Base-by-base conservation (phyloP, 257 asterid species). In the Leptodermis oblonga region DNA sequence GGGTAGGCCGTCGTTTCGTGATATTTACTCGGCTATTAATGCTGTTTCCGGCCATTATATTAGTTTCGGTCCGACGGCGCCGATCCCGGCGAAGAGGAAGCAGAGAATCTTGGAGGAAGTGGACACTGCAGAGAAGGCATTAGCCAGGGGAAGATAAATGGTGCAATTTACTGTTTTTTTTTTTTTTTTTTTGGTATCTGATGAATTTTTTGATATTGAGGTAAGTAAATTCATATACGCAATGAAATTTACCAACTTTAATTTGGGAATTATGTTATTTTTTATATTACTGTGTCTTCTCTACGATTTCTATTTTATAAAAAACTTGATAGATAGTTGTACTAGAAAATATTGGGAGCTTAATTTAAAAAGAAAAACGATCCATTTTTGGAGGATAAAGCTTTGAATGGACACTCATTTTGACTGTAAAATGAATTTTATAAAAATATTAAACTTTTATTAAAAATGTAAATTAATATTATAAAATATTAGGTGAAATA, bases 1-100 rank as follows among this genome's bases (percentile, higher is more conserved):
- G 60, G 96, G 92, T 5, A 82, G 96, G 79, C 59, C 90, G 12
- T 94, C 97, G 0, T 89, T 94, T 81, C 83, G 99, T 5, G 99
- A 94, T 51, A 83, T 94, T 59, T 89, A 94, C 67, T 89, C 99
- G 64, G 99, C 99, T 36, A 88, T 90, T 0, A 89, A 93, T 39
- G 99, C 99, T 3, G 97, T 93, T 53, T 90, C 97, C 52, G 99
- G 99, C 73, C 99, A 93, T 65, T 89, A 90, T 67, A 80, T 90
- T 61, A 93, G 97, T 72, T 93, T 94, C 53, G 99, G 97, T 7
- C 99, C 99, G 28, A 91, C 97, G 0, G 88, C 99, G 4, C 97
- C 96, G 0, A 82, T 94, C 12, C 99, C 97, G 62, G 82, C 86
- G 0, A 94, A 94, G 86, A 85, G 97, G 72, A 89, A 78, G 87